phyloP scores from a whole-genome alignment of 441 rosid genomes.

The Gossypium schwendimanii region DNA sequence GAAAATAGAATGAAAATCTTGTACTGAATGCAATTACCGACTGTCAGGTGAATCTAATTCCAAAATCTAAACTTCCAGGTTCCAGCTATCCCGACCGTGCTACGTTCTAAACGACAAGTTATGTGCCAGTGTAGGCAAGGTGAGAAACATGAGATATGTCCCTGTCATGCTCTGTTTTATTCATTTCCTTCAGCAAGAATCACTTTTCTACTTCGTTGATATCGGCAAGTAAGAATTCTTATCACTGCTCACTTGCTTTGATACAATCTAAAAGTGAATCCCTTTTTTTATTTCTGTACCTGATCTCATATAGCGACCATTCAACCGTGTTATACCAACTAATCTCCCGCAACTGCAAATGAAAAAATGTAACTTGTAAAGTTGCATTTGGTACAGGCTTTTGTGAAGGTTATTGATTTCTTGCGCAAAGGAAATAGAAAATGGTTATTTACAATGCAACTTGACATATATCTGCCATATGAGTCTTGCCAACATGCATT shows the following conservation, averaged over 20 bases:
- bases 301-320: too few species aligned
- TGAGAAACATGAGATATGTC: not conserved
- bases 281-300: too few species aligned
- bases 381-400: slow-evolving; percentile 96
- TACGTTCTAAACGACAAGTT: not conserved
- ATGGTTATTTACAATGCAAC: slow-evolving; percentile 4
- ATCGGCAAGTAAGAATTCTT: slow-evolving; percentile 1
- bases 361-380: slow-evolving; percentile 65
- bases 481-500: not conserved
- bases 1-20: too few species aligned
- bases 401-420: slow-evolving; percentile 56
- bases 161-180: too few species aligned
- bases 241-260: not conserved
- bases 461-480: not conserved
- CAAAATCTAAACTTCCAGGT: not conserved
- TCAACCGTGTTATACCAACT: too few species aligned
- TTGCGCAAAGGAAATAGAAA: slow-evolving; percentile 5
- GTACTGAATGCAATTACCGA: not conserved
- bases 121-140: not conserved
- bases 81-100: not conserved
- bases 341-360: too few species aligned
- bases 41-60: not conserved
- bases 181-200: not conserved
- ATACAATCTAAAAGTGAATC: too few species aligned
- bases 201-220: slow-evolving; percentile 6